Conservation (phyloP, 331 rosid genomes). For the Dryas integrifolia region DNA sequence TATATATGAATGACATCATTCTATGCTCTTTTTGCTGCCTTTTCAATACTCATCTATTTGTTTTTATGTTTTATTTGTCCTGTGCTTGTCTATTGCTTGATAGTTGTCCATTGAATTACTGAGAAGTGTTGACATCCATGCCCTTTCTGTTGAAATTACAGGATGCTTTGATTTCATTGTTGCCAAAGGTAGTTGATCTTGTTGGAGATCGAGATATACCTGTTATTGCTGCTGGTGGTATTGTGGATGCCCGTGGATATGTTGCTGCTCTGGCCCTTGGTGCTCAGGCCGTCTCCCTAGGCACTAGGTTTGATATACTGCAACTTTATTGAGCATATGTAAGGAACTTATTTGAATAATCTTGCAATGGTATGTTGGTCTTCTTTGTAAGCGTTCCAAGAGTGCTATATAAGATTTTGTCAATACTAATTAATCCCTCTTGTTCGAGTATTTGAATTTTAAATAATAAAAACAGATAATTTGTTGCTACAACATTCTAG, state of each 20-base stretch:
- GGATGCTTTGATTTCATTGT: slow-evolving; percentile 66
- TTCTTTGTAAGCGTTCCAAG: too few relatives aligned
- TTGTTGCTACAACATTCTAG: neutral
- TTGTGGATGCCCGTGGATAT: slow-evolving; percentile 74
- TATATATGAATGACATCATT: too few relatives aligned
- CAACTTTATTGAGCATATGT: neutral
- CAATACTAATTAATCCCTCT: too few relatives aligned
- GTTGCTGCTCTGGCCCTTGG: slow-evolving; percentile 94
- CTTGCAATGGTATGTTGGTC: neutral
- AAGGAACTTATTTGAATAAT: slow-evolving; percentile 4
- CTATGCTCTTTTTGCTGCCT: too few relatives aligned
- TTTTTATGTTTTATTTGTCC: neutral
- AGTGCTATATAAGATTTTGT: neutral
- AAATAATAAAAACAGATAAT: too few relatives aligned
- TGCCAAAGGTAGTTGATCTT: slow-evolving; percentile 78
- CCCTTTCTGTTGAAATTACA: slow-evolving; percentile 28
- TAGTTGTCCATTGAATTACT: slow-evolving; percentile 2
- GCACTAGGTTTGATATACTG: slow-evolving; percentile 63
- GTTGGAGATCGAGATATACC: slow-evolving; percentile 62
- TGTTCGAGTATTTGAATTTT: too few relatives aligned
- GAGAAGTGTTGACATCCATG: neutral
- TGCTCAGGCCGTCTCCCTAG: slow-evolving; percentile 70
- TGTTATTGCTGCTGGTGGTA: slow-evolving; percentile 81
- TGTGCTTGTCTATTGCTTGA: neutral
- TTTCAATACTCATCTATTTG: too few relatives aligned